phyloP scores from a whole-genome alignment of 2,329 filamentous ascomycete species.

The Bipolaris victoriae region DNA sequence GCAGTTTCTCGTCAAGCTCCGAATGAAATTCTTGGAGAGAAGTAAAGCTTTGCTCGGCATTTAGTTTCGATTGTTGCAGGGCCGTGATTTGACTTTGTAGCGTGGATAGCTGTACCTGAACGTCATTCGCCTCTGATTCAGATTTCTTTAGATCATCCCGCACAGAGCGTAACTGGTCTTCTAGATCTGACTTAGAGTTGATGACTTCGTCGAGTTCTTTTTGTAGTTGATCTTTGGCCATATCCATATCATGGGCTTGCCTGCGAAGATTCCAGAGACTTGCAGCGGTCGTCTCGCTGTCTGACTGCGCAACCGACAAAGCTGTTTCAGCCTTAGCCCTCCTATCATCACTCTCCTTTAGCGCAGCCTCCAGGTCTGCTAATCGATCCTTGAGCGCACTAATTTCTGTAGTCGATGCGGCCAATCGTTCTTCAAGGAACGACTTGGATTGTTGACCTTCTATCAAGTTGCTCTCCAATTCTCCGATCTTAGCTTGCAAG shows the following conservation, averaged over 20 bases:
- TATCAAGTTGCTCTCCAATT: slow-evolving; percentile 17
- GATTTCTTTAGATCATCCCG: slow-evolving; percentile 17
- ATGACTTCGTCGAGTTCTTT: slow-evolving; percentile 11
- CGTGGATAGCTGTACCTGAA: slow-evolving; percentile 20
- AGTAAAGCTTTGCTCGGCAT: slow-evolving; percentile 26
- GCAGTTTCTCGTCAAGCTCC: slow-evolving; percentile 24
- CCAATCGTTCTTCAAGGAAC: slow-evolving; percentile 16
- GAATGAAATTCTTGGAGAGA: slow-evolving; percentile 20
- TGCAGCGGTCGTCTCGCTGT: slow-evolving; percentile 17
- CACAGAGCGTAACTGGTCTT: slow-evolving; percentile 15
- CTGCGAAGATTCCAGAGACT: slow-evolving; percentile 19
- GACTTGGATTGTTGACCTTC: slow-evolving; percentile 10
- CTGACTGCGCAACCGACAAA: slow-evolving; percentile 11
- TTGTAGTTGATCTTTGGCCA: slow-evolving; percentile 16
- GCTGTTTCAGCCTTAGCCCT: slow-evolving; percentile 16
- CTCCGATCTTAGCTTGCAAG: slow-evolving; percentile 12
- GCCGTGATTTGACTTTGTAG: slow-evolving; percentile 25
- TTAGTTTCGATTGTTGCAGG: slow-evolving; percentile 25
- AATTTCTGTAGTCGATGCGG: slow-evolving; percentile 17
- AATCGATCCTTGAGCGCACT: slow-evolving; percentile 16
- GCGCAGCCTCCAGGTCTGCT: slow-evolving; percentile 21
- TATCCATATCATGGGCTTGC: slow-evolving; percentile 10
- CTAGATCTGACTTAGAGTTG: slow-evolving; percentile 9
- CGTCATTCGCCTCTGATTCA: slow-evolving; percentile 16
- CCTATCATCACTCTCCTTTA: slow-evolving; percentile 11